Conservation (phyloP, 176 grass and related monocot genomes). For the Metroxylon sagu region DNA sequence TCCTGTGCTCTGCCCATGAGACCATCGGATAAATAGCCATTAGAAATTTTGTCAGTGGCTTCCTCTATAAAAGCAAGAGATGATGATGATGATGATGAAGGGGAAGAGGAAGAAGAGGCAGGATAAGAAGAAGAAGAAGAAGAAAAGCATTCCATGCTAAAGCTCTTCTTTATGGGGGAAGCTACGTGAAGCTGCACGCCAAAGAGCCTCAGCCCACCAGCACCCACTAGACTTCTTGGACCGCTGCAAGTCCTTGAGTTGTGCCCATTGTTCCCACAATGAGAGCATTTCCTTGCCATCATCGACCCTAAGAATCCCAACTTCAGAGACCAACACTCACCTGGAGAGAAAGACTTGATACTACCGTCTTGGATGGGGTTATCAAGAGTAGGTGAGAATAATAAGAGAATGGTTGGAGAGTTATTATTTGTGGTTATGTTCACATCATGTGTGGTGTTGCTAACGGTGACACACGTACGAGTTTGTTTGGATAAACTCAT, state of each 20-base stretch:
- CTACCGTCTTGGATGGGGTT: too few relatives aligned
- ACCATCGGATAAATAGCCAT: slow-evolving; percentile 20
- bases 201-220: slow-evolving; percentile 5
- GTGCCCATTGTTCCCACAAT: slow-evolving; percentile 7
- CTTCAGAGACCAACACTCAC: too few relatives aligned
- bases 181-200: slow-evolving; percentile 5
- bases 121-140: background rate
- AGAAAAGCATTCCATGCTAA: slow-evolving; percentile 1
- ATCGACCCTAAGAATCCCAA: too few relatives aligned
- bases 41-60: slow-evolving; percentile 12
- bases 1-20: slow-evolving; percentile 3
- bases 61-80: slow-evolving; percentile 3
- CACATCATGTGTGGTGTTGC: too few relatives aligned
- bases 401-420: too few relatives aligned
- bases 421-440: too few relatives aligned
- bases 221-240: background rate
- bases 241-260: slow-evolving; percentile 4
- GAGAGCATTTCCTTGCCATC: slow-evolving; percentile 10
- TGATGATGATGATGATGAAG: background rate
- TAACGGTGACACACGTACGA: too few relatives aligned
- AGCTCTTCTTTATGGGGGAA: slow-evolving; percentile 9
- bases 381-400: too few relatives aligned
- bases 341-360: too few relatives aligned
- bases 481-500: too few relatives aligned
- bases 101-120: background rate